Base-by-base conservation (phyloP, 2,329 filamentous ascomycete species). In the Hymenoscyphus fraxineus region DNA sequence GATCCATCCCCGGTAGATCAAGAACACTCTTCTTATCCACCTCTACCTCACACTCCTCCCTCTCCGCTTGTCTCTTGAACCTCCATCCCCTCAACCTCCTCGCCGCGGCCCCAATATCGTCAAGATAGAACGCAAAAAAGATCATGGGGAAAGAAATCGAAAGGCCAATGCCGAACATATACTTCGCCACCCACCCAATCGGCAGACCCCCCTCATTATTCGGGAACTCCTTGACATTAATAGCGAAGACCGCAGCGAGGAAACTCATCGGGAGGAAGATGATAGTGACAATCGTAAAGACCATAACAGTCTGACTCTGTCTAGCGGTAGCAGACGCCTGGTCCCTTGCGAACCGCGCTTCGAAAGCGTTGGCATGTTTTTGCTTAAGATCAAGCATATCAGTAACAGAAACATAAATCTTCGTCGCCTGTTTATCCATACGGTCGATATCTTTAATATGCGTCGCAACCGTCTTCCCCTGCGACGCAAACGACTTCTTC, bases 401-500 rank as follows among this genome's bases (percentile, higher is more conserved):
- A 72, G 90, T 88, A 58, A 97, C 81, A 51, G 84, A 82, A 35
- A 82, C 80, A 64, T 93, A 91, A 59, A 91, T 87, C 64, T 83
- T 82, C 74, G 97, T 92, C 76, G 96, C 89, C 75, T 93, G 87
- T 64, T 85, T 82, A 77, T 97, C 91, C 77, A 96, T 87, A 67
- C 88, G 88, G 66, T 92, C 88, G 13, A 72, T 69, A 40, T 73
- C 70, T 56, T 72, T 70, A 19, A 66, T 57, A 51, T 71, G 68
- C 22, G 65, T 68, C 2, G 66, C 64, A 15, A 73, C 67, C 1
- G 62, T 63, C 55, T 71, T 72, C 1, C 69, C 40, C 39, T 70
- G 70, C 1, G 68, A 67, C 7, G 62, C 57, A 22, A 71, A 69
- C 3, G 67, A 54, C 38, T 69, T 71, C 59, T 72, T 73, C 27